Conservation (phyloP, 2,329 filamentous ascomycete species). For the Huntiella bhutanensis region DNA sequence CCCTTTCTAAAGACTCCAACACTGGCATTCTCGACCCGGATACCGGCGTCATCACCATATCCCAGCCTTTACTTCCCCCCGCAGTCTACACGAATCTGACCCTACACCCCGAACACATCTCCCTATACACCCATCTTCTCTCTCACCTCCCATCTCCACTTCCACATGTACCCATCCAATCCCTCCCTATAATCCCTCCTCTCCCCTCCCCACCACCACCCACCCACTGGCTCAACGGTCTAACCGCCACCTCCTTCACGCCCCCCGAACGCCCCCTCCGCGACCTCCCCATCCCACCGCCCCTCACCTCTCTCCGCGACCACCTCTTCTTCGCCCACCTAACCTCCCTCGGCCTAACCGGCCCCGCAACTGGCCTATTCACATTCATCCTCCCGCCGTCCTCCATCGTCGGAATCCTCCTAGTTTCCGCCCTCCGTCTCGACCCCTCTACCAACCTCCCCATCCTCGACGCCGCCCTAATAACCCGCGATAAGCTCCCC, state of each 20-base stretch:
- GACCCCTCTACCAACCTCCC: conserved; percentile 24
- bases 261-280: neutral
- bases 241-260: neutral
- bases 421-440: conserved; percentile 26
- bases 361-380: conserved; percentile 22
- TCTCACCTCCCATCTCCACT: neutral
- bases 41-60: neutral
- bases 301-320: conserved; percentile 7
- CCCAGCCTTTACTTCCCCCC: neutral
- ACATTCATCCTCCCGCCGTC: neutral
- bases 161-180: neutral
- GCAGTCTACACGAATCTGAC: neutral
- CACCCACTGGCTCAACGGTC: conserved; percentile 4
- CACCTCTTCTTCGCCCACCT: conserved; percentile 27
- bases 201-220: neutral
- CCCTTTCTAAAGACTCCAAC: neutral
- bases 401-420: conserved; percentile 13
- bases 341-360: conserved; percentile 26
- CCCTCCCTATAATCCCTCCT: conserved; percentile 1
- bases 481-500: conserved; percentile 23
- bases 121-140: neutral
- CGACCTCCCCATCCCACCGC: neutral
- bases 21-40: neutral
- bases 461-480: conserved; percentile 28
- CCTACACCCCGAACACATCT: neutral